A percentile compares a stretch with the other conserved stretches of the same genome.
Conservation (phyloP, 768 basidiomycete species). For the Leccinum sublutescens region DNA sequence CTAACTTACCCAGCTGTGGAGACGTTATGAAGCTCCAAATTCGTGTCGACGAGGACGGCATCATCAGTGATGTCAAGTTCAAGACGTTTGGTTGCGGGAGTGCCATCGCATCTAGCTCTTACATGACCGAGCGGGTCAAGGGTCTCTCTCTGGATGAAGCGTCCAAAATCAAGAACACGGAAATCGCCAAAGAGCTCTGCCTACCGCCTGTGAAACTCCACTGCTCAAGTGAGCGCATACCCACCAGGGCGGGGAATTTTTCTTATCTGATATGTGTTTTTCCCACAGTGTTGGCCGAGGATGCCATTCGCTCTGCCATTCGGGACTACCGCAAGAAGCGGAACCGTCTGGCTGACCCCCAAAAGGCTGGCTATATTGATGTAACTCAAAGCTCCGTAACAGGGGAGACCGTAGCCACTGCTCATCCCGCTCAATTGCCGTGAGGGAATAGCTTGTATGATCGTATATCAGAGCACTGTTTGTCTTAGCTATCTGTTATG, state of each 20-base stretch:
- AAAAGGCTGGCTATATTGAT: conserved; percentile 66
- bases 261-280: conserved; percentile 24
- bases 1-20: conserved; percentile 64
- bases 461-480: not conserved
- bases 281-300: conserved; percentile 86
- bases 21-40: conserved; percentile 99
- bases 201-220: conserved; percentile 96
- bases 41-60: conserved; percentile 88
- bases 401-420: conserved; percentile 53
- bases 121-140: conserved; percentile 98
- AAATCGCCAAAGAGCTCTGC: conserved; percentile 96
- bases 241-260: conserved; percentile 5
- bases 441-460: conserved; percentile 4
- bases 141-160: conserved; percentile 93
- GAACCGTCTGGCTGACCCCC: conserved; percentile 45
- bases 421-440: conserved; percentile 41
- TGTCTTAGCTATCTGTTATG: not conserved
- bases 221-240: conserved; percentile 75
- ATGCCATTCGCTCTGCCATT: conserved; percentile 98
- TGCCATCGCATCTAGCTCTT: conserved; percentile 95
- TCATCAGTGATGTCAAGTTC: conserved; percentile 99
- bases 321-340: conserved; percentile 93
- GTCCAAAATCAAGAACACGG: conserved; percentile 96
- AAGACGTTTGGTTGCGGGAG: conserved; percentile 99
- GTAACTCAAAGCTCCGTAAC: conserved; percentile 57